phyloP scores from a whole-genome alignment of 106 monocot species.

The Acanthochlamys bracteata region DNA sequence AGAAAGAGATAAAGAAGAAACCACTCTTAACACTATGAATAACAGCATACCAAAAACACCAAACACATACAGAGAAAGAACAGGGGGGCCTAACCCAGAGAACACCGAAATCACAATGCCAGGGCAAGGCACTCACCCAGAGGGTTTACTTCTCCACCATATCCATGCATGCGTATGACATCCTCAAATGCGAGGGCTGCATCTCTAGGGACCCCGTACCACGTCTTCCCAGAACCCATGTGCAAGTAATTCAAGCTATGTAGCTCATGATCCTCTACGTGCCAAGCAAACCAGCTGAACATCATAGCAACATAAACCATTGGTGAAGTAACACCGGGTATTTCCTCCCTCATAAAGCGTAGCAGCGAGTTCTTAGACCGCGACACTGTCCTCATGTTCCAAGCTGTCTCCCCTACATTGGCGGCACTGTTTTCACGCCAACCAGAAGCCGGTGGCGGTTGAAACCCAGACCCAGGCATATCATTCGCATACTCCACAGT shows the following conservation, averaged over 20 bases:
- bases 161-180: conserved; percentile 65
- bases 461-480: conserved; percentile 77
- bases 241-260: conserved; percentile 90
- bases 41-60: too few species aligned
- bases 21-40: too few species aligned
- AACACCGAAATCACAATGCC: too few species aligned
- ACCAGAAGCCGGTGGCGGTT: conserved; percentile 3
- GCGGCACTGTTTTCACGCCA: conserved; percentile 31
- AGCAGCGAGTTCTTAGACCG: conserved; percentile 58
- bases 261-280: conserved; percentile 87
- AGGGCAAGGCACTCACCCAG: conserved; percentile 47
- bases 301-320: conserved; percentile 83
- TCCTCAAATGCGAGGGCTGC: conserved; percentile 76
- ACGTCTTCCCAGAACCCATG: conserved; percentile 67
- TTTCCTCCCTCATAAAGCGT: conserved; percentile 81
- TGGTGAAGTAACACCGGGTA: conserved; percentile 81
- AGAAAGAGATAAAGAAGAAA: too few species aligned
- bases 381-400: conserved; percentile 82
- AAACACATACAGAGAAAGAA: background rate
- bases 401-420: conserved; percentile 70
- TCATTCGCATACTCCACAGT: conserved; percentile 82
- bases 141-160: conserved; percentile 72
- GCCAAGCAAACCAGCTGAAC: conserved; percentile 98
- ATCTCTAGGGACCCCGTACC: conserved; percentile 89
- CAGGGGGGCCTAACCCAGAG: too few species aligned